phyloP scores from a whole-genome alignment of 768 basidiomycete genomes.

The Termitomyces sp. region DNA sequence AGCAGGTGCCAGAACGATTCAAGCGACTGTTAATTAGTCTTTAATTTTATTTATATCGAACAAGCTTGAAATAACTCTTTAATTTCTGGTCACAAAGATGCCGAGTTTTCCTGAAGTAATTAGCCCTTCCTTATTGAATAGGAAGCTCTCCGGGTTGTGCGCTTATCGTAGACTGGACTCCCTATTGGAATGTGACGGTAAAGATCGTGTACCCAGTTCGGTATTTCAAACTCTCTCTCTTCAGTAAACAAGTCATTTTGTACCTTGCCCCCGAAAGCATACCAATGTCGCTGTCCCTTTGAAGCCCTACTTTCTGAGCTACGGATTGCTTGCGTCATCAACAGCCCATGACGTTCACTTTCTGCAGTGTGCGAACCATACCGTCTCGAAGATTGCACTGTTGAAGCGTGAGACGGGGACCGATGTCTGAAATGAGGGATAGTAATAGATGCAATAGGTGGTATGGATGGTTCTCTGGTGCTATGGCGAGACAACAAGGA shows the following conservation, averaged over 20 bases:
- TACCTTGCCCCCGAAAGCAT: conserved; percentile 58
- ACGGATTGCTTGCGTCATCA: conserved; percentile 47
- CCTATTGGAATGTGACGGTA: not conserved
- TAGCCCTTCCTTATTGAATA: not conserved
- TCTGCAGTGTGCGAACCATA: conserved; percentile 15
- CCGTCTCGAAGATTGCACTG: conserved; percentile 10
- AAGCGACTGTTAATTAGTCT: conserved; percentile 9
- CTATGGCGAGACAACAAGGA: conserved; percentile 3
- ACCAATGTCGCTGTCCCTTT: conserved; percentile 46
- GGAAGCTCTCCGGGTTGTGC: not conserved
- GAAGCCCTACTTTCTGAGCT: conserved; percentile 37
- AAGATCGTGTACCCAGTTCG: conserved; percentile 38
- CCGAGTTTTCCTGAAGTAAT: not conserved
- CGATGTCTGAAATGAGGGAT: conserved; percentile 8
- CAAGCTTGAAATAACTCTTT: not conserved
- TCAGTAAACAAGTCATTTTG: conserved; percentile 38
- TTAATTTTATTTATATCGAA: not conserved
- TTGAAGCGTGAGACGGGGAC: conserved; percentile 12
- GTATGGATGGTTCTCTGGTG: conserved; percentile 18
- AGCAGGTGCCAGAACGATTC: conserved; percentile 1
- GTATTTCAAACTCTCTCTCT: conserved; percentile 49
- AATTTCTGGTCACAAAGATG: not conserved
- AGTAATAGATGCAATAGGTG: conserved; percentile 21
- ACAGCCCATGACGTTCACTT: conserved; percentile 14
- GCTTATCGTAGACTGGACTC: not conserved